These are phyloP conservation scores for Chlamydomonas eustigma DNA, from an alignment of 139 green algal genomes.

Conservation along the genomic window DNA sequence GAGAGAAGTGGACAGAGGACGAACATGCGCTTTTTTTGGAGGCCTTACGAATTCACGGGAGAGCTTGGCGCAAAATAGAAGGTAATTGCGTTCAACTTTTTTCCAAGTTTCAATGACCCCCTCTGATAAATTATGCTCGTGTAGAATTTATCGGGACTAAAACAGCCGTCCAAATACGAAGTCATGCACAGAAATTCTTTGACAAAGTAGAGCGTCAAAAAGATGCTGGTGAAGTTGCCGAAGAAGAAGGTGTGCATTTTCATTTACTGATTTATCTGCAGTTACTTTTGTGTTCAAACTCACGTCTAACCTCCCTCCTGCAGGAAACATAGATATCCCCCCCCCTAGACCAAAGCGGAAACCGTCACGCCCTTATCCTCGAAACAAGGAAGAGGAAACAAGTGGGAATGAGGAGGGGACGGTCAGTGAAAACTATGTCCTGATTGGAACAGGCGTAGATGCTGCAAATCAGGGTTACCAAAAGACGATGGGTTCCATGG, in stretches of 20 bases:
- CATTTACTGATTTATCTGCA: constrained; percentile 2
- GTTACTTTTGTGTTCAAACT: background rate
- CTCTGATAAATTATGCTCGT: background rate
- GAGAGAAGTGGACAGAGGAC: constrained; percentile 82
- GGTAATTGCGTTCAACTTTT: background rate
- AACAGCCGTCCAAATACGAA: constrained; percentile 91
- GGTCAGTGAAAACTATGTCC: background rate
- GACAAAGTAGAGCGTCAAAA: constrained; percentile 67
- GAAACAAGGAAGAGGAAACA: background rate
- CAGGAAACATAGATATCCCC: constrained; percentile 65
- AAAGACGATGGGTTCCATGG: too few relatives aligned
- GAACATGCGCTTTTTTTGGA: constrained; percentile 90
- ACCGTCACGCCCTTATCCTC: constrained; percentile 67
- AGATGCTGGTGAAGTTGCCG: constrained; percentile 5
- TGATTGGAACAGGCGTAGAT: background rate
- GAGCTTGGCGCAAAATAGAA: constrained; percentile 51
- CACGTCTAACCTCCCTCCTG: background rate
- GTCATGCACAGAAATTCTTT: constrained; percentile 94
- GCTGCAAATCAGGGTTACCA: background rate
- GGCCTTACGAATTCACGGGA: constrained; percentile 70
- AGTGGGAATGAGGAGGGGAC: background rate
- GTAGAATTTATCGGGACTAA: constrained; percentile 92
- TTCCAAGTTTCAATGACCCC: background rate
- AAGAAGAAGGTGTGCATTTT: background rate
- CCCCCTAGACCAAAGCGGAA: constrained; percentile 86